Conservation (phyloP, 345 rosid species). For the Passiflora organensis region DNA sequence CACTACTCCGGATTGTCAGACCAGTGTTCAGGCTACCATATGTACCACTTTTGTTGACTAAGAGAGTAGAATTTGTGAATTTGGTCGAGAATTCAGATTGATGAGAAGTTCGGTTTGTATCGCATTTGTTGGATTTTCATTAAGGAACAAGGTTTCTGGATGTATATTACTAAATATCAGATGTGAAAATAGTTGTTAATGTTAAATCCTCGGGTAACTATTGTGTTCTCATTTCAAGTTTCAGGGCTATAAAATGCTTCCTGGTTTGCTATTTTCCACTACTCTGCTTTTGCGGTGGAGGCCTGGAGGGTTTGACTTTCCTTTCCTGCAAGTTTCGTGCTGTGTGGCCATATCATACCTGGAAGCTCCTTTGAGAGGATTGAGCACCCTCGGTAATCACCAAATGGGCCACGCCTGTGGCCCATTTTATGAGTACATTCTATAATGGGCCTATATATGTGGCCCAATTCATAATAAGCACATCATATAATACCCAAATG, state of each 20-base stretch:
- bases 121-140: not conserved
- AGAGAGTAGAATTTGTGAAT: conserved; percentile 65
- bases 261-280: not conserved
- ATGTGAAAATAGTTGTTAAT: conserved; percentile 5
- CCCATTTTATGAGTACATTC: too few relatives aligned
- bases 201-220: not conserved
- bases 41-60: conserved; percentile 55
- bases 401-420: too few relatives aligned
- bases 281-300: too few relatives aligned
- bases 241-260: not conserved
- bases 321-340: too few relatives aligned
- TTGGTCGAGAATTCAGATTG: conserved; percentile 62
- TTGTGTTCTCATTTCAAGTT: not conserved
- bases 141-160: not conserved
- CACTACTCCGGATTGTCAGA: conserved; percentile 73
- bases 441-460: too few relatives aligned
- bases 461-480: too few relatives aligned
- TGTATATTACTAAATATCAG: conserved; percentile 4
- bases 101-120: not conserved
- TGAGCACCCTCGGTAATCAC: too few relatives aligned
- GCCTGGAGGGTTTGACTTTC: too few relatives aligned
- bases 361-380: too few relatives aligned
- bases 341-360: too few relatives aligned
- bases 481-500: too few relatives aligned
- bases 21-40: conserved; percentile 82